These are phyloP conservation scores for Neurospora sp. DNA, from an alignment of 495 filamentous ascomycete species.

Conservation along the genomic window DNA sequence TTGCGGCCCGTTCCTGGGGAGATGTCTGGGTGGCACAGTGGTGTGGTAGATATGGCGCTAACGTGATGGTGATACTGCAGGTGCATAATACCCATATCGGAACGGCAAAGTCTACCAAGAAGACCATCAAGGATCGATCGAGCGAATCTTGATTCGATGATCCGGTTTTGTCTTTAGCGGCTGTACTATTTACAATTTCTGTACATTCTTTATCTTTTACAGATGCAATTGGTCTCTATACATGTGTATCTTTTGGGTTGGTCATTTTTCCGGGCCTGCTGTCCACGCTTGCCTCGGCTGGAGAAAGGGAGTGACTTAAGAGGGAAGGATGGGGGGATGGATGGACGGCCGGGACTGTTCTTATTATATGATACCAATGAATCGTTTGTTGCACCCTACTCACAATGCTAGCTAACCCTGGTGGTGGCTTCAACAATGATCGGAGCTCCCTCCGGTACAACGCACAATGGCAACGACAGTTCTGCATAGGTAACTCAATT, in stretches of 20 bases:
- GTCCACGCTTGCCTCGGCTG: background rate
- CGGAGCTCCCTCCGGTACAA: background rate
- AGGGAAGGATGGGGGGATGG: background rate
- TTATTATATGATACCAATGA: background rate
- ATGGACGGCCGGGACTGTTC: background rate
- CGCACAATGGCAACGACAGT: background rate
- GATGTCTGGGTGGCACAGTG: background rate
- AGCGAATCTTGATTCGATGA: constrained; percentile 12
- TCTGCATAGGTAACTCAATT: background rate
- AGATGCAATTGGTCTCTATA: background rate
- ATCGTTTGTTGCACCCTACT: background rate
- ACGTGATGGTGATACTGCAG: constrained; percentile 20
- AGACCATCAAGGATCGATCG: constrained; percentile 15
- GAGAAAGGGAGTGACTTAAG: background rate
- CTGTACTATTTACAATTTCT: background rate
- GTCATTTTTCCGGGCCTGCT: background rate
- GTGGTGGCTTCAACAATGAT: background rate
- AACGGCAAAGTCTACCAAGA: constrained; percentile 68
- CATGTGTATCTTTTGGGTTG: background rate
- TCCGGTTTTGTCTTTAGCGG: background rate
- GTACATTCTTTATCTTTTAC: background rate
- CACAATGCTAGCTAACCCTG: background rate
- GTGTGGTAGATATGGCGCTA: background rate
- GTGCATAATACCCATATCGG: constrained; percentile 85
- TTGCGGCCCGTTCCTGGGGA: background rate